Base-by-base conservation (phyloP, 805 yeast species). In the Spathaspora hagerdaliae region DNA sequence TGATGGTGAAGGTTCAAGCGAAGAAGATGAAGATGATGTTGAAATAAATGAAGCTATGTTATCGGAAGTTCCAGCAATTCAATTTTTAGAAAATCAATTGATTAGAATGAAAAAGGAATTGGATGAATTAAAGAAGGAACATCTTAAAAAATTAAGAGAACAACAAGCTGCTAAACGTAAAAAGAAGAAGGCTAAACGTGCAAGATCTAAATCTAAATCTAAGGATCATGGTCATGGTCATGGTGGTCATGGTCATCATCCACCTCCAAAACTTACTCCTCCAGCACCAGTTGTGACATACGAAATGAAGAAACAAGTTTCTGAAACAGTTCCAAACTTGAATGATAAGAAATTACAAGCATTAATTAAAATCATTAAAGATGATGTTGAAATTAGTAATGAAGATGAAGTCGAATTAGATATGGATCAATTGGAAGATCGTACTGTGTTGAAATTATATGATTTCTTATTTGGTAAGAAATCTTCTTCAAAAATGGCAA, bases 331-430 rank as follows among this genome's bases (percentile, higher is more conserved):
- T 61, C 82, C 84, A 43, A 82, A 81, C 48, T 68, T 83, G 51
- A 79, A 89, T 38, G 95, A 90, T 53, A 81, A 84, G 64, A 88
- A 87, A 69, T 71, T 92, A 56, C 87, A 84, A 55, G 85, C 86
- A 48, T 96, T 90, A 31, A 77, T 92, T 50, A 81, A 85, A 42
- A 89, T 94, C 51, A 89, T 94, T 53, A 85, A 85, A 59, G 94
- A 87, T 63, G 82, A 78, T 56, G 61, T 72, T 42, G 73, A 69
- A 45, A 61, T 69, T 42, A 60, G 64, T 41, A 92, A 89, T 56
- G 98, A 92, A 47, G 98, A 94, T 50, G 75, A 70, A 71, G 94
- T 94, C 50, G 99, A 94, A 72, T 77, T 94, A 49, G 99, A 94
- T 65, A 86, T 94, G 83, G 97, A 94, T 62, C 85, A 85, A 65